Conservation (phyloP, 2,329 filamentous ascomycete genomes). For the Xylaria arbuscula region DNA sequence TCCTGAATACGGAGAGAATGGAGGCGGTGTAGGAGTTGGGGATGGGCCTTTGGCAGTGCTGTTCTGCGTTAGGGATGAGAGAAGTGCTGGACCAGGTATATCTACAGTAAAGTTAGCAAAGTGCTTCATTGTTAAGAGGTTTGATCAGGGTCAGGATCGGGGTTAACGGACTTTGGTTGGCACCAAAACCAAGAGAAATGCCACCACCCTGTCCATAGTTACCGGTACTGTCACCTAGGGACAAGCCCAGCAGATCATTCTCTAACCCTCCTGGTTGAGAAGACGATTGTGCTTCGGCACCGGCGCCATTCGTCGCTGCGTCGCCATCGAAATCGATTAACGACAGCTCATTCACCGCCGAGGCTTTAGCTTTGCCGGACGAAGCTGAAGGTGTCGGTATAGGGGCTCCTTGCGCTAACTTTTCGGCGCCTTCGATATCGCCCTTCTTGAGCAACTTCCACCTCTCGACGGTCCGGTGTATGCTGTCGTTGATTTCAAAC, state of each 20-base stretch:
- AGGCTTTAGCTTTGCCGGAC: constrained; percentile 64
- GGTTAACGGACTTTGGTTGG: constrained; percentile 71
- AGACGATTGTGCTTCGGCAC: constrained; percentile 57
- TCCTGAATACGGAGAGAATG: constrained; percentile 66
- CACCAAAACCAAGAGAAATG: constrained; percentile 83
- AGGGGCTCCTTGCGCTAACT: constrained; percentile 82
- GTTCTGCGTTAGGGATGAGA: constrained; percentile 72
- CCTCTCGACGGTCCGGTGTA: constrained; percentile 93
- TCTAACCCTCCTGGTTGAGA: constrained; percentile 76
- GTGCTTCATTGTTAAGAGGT: neutral
- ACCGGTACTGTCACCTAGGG: constrained; percentile 73
- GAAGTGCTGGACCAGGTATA: constrained; percentile 71
- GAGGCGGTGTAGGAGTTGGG: constrained; percentile 56
- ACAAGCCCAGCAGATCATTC: constrained; percentile 90
- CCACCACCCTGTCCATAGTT: constrained; percentile 80
- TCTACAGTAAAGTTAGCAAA: constrained; percentile 57
- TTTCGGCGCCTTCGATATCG: constrained; percentile 83
- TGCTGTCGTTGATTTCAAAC: constrained; percentile 98
- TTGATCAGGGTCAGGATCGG: neutral
- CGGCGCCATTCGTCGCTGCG: constrained; percentile 59
- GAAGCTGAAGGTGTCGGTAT: constrained; percentile 53
- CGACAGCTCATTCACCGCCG: constrained; percentile 79
- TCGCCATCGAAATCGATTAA: constrained; percentile 89
- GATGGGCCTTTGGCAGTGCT: constrained; percentile 65
- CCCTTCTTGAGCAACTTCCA: constrained; percentile 98